phyloP scores from a whole-genome alignment of 2,329 filamentous ascomycete genomes.

The Daldinia eschscholtzii region DNA sequence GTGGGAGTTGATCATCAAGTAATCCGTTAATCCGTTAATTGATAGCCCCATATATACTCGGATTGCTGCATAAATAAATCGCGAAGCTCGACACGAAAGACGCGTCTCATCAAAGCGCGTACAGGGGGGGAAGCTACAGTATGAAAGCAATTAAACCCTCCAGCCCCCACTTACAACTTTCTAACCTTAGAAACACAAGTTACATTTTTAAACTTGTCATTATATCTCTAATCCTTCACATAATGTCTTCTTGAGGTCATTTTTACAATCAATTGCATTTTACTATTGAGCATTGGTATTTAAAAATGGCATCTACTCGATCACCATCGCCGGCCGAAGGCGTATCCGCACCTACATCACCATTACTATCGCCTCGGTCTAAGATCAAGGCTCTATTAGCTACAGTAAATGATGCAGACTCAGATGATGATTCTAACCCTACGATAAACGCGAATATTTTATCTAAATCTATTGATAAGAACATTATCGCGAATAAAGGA shows the following conservation, averaged over 20 bases:
- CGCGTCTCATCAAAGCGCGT: slow-evolving; percentile 38
- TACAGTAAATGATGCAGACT: slow-evolving; percentile 61
- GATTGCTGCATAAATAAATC: slow-evolving; percentile 29
- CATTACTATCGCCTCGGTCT: slow-evolving; percentile 64
- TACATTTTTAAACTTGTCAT: slow-evolving; percentile 22
- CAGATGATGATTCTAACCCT: slow-evolving; percentile 57
- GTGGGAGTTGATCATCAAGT: not conserved
- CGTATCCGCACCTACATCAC: slow-evolving; percentile 59
- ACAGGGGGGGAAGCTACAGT: slow-evolving; percentile 15
- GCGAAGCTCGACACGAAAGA: slow-evolving; percentile 38
- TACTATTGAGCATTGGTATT: slow-evolving; percentile 25
- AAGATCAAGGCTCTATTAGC: slow-evolving; percentile 69
- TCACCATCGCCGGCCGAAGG: slow-evolving; percentile 60
- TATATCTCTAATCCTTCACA: slow-evolving; percentile 28
- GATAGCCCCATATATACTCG: slow-evolving; percentile 17
- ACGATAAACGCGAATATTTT: slow-evolving; percentile 47
- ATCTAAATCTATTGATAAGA: slow-evolving; percentile 46
- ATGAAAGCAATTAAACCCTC: slow-evolving; percentile 27
- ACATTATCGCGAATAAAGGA: slow-evolving; percentile 30
- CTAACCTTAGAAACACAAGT: slow-evolving; percentile 27
- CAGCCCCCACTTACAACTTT: slow-evolving; percentile 25
- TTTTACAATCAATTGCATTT: slow-evolving; percentile 28
- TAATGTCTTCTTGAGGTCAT: slow-evolving; percentile 42
- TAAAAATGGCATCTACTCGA: slow-evolving; percentile 63
- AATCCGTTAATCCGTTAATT: no score